phyloP scores from a whole-genome alignment of 1,284 basidiomycete genomes.

The Apiotrichum laibachii region DNA sequence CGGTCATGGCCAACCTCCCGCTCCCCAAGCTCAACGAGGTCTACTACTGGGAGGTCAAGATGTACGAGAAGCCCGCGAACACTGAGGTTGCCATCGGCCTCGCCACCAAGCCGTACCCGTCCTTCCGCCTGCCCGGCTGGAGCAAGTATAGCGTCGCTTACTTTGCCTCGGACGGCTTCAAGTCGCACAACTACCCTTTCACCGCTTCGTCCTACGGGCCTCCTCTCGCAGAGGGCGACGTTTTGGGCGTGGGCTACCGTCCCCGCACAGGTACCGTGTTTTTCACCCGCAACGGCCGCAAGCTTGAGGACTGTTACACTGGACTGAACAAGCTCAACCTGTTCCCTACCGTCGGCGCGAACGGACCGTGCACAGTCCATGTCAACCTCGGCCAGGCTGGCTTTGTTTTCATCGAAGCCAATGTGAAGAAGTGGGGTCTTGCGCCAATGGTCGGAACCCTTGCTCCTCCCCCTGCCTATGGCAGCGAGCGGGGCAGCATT shows the following conservation, averaged over 20 bases:
- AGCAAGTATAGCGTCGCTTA: conserved; percentile 92
- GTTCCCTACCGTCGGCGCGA: conserved; percentile 90
- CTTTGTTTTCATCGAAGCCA: conserved; percentile 96
- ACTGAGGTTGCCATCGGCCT: conserved; percentile 84
- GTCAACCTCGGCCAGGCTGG: conserved; percentile 94
- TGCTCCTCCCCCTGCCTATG: conserved; percentile 92
- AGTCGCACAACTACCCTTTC: conserved; percentile 96
- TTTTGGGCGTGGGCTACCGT: conserved; percentile 87
- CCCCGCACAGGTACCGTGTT: conserved; percentile 94
- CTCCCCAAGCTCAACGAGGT: conserved; percentile 94
- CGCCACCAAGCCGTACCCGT: conserved; percentile 91
- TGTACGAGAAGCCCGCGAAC: conserved; percentile 84
- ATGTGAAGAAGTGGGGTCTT: conserved; percentile 97
- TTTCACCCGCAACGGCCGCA: conserved; percentile 92
- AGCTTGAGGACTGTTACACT: conserved; percentile 88
- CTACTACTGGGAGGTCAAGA: conserved; percentile 97
- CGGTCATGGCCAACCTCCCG: conserved; percentile 90
- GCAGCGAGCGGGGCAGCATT: conserved; percentile 89
- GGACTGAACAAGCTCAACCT: conserved; percentile 85
- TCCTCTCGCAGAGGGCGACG: conserved; percentile 84
- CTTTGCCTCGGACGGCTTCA: conserved; percentile 88
- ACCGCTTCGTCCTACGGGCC: conserved; percentile 82
- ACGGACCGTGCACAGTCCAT: conserved; percentile 89
- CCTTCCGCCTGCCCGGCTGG: conserved; percentile 85
- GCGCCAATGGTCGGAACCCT: conserved; percentile 92